Percentiles rank a stretch among this genome's conserved stretches.
Conservation (phyloP, 257 asterid species). For the Ocimum tenuiflorum region DNA sequence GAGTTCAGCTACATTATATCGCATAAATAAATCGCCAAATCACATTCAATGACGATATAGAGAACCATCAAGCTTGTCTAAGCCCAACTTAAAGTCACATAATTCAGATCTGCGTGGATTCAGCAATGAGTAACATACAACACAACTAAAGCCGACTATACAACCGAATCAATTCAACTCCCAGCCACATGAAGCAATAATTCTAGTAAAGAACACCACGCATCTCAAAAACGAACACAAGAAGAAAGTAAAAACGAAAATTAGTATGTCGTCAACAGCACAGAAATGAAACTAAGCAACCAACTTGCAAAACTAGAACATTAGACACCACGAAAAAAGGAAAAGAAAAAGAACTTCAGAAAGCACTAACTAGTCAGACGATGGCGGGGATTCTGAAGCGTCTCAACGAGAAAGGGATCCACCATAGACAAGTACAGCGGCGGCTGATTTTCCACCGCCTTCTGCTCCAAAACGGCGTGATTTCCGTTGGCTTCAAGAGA, state of each 20-base stretch:
- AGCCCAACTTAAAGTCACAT: not conserved
- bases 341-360: not conserved
- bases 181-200: not conserved
- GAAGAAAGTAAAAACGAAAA: not conserved
- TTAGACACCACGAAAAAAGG: not conserved
- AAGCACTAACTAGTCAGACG: constrained; percentile 66
- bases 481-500: constrained; percentile 17
- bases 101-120: constrained; percentile 27
- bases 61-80: constrained; percentile 9
- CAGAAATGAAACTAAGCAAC: not conserved
- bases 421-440: constrained; percentile 46
- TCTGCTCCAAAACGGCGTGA: constrained; percentile 24
- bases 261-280: not conserved
- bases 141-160: constrained; percentile 10
- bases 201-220: not conserved
- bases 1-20: not conserved
- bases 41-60: not conserved
- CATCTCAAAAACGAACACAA: constrained; percentile 7
- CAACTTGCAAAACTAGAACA: not conserved
- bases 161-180: constrained; percentile 11
- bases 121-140: not conserved
- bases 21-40: not conserved
- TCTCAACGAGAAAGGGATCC: constrained; percentile 80
- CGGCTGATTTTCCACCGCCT: constrained; percentile 26
- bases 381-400: constrained; percentile 89